These are phyloP conservation scores for Lichtheimia ramosa DNA, from an alignment of 371 early-diverging fungal genomes.

Conservation along the genomic window DNA sequence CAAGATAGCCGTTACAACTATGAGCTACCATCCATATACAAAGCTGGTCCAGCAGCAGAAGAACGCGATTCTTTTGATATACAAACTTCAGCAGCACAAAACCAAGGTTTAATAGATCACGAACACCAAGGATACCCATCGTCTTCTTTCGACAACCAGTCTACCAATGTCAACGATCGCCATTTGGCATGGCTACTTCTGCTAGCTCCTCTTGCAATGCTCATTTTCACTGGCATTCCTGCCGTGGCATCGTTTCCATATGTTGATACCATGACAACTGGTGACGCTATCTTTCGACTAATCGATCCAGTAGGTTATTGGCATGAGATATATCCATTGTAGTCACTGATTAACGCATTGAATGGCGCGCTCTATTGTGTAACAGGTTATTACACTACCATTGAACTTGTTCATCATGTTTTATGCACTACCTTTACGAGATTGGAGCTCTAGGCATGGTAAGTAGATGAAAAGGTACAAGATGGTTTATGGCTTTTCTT, in stretches of 20 bases:
- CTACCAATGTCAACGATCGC: slow-evolving; percentile 16
- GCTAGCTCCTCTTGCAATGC: slow-evolving; percentile 26
- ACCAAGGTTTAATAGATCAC: not conserved
- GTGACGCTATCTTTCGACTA: slow-evolving; percentile 42
- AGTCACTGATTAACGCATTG: not conserved
- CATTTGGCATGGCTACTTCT: slow-evolving; percentile 36
- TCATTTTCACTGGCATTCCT: slow-evolving; percentile 41
- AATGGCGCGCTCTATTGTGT: not conserved
- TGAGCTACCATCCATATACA: slow-evolving; percentile 35
- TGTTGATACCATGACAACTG: slow-evolving; percentile 38
- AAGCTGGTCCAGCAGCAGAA: slow-evolving; percentile 5
- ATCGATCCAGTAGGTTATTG: slow-evolving; percentile 36
- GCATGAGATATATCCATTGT: too few species aligned
- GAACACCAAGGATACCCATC: not conserved
- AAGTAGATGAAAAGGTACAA: slow-evolving; percentile 5
- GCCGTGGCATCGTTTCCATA: slow-evolving; percentile 32
- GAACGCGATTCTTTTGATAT: slow-evolving; percentile 3
- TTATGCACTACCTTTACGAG: slow-evolving; percentile 29
- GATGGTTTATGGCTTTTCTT: too few species aligned
- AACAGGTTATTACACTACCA: slow-evolving; percentile 33
- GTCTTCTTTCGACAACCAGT: slow-evolving; percentile 7
- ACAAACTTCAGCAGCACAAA: not conserved
- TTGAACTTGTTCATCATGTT: slow-evolving; percentile 42
- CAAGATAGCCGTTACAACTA: slow-evolving; percentile 8
- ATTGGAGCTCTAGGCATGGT: slow-evolving; percentile 27